phyloP scores from a whole-genome alignment of 2,329 filamentous ascomycete species.

The Bipolaris cookei region DNA sequence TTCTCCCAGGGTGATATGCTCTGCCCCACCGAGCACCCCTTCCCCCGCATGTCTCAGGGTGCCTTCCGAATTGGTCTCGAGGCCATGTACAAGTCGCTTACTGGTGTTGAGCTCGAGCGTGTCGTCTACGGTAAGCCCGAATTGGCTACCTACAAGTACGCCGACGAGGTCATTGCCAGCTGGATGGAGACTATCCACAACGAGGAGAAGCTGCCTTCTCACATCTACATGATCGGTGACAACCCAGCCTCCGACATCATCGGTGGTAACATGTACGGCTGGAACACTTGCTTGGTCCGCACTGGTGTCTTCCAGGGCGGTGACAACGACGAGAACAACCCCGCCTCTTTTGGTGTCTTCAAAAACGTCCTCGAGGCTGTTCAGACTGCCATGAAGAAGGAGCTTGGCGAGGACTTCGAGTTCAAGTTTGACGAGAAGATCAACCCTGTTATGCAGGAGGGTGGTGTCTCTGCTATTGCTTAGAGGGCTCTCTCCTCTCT shows the following conservation, averaged over 20 bases:
- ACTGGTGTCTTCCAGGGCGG: constrained; percentile 80
- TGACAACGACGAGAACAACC: constrained; percentile 77
- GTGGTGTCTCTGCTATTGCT: constrained; percentile 62
- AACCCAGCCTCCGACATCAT: constrained; percentile 77
- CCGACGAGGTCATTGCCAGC: constrained; percentile 72
- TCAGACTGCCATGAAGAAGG: constrained; percentile 68
- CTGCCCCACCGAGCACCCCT: constrained; percentile 65
- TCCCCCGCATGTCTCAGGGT: constrained; percentile 73
- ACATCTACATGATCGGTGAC: constrained; percentile 79
- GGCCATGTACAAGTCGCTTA: constrained; percentile 74
- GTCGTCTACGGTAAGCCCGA: constrained; percentile 79
- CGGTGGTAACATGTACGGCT: constrained; percentile 80
- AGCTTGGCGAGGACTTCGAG: constrained; percentile 76
- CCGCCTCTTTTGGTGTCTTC: constrained; percentile 79
- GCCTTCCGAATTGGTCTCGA: constrained; percentile 77
- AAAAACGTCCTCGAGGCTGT: constrained; percentile 75
- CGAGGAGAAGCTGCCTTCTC: constrained; percentile 70
- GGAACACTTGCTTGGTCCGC: constrained; percentile 80
- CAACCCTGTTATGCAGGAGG: constrained; percentile 68
- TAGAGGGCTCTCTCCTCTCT: constrained; percentile 38
- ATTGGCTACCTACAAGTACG: constrained; percentile 78
- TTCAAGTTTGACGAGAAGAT: constrained; percentile 74
- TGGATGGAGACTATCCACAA: constrained; percentile 81
- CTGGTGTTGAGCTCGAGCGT: constrained; percentile 73
- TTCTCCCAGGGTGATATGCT: constrained; percentile 70